Evolutionary conservation across 2,329 filamentous ascomycete genomes (phyloP).

Genomic region (Fusarium neocosmosporiellum): DNA sequence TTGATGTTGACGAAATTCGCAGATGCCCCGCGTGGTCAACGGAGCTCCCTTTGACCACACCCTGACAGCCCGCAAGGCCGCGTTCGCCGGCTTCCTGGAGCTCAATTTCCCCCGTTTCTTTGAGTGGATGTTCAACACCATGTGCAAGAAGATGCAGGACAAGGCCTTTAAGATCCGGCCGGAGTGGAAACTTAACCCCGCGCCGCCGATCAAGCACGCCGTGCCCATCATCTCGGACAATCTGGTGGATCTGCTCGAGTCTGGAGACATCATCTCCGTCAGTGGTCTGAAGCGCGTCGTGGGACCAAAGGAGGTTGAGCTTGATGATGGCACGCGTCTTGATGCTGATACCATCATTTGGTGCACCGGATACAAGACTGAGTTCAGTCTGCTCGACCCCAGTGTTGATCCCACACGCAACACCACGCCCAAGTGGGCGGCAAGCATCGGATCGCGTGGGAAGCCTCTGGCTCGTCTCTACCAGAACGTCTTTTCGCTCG

Average conservation of each 20-base stretch:
- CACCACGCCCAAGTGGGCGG: conserved; percentile 35
- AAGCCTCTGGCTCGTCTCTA: conserved; percentile 52
- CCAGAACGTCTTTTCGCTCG: conserved; percentile 57
- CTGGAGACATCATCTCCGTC: conserved; percentile 50
- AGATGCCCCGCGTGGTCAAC: conserved; percentile 47
- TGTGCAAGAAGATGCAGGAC: conserved; percentile 38
- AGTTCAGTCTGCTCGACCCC: conserved; percentile 44
- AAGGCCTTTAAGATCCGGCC: conserved; percentile 40
- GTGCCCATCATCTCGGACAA: conserved; percentile 44
- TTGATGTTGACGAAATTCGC: background rate
- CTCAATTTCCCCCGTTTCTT: conserved; percentile 32
- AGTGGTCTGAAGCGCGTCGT: conserved; percentile 41
- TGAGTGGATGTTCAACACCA: conserved; percentile 37
- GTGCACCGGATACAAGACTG: conserved; percentile 50
- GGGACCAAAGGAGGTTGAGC: conserved; percentile 41
- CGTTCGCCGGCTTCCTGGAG: conserved; percentile 46
- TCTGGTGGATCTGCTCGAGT: conserved; percentile 48
- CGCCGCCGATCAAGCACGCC: conserved; percentile 38
- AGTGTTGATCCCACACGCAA: conserved; percentile 43
- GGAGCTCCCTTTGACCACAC: conserved; percentile 50
- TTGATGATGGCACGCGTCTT: conserved; percentile 44
- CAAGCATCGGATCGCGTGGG: conserved; percentile 42
- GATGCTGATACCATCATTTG: conserved; percentile 48
- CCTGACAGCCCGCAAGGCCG: conserved; percentile 48
- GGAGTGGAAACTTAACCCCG: conserved; percentile 45